Evolutionary conservation across 495 filamentous ascomycete genomes (phyloP), one percentile per base, ranked within the genome.

Genomic region (Lindgomyces ingoldianus): DNA sequence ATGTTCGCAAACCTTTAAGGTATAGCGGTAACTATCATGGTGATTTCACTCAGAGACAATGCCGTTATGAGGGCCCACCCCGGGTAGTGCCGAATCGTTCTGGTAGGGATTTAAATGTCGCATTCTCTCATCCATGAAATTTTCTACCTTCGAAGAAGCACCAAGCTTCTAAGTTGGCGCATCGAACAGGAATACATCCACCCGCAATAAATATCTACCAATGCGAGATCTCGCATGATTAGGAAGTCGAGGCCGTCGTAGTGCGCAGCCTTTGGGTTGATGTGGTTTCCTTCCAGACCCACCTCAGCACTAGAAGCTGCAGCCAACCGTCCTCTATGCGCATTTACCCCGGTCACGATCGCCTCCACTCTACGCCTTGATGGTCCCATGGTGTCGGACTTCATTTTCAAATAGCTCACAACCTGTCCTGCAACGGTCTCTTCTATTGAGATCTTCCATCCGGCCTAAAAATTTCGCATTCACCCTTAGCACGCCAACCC

Each of bases 381-480:
- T n/a, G n/a, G n/a, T n/a, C n/a, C n/a, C n/a, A n/a, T n/a, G n/a
- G n/a, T n/a, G n/a, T n/a, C n/a, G n/a, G n/a, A n/a, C n/a, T n/a
- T n/a, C n/a, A n/a, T n/a, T n/a, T n/a, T n/a, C n/a, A n/a, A n/a
- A n/a, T n/a, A n/a, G n/a, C n/a, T n/a, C n/a, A n/a, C n/a, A n/a
- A n/a, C n/a, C n/a, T n/a, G n/a, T n/a, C n/a, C n/a, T n/a, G n/a
- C n/a, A n/a, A n/a, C n/a, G n/a, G n/a, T n/a, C n/a, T n/a, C n/a
- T n/a, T n/a, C n/a, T n/a, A n/a, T n/a, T n/a, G n/a, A n/a, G n/a
- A n/a, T n/a, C n/a, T n/a, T 22, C 46, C 46, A 49, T 49, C n/a
- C 46, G 18, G 8, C 8, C 18, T 49, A 49, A 49, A 19, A 49
- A 49, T n/a, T 49, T 49, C 46, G 46, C 46, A 49, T 24, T 49